Evolutionary conservation across 2,329 filamentous ascomycete species (phyloP).

Genomic region (Aspergillus pseudoglaucus): DNA sequence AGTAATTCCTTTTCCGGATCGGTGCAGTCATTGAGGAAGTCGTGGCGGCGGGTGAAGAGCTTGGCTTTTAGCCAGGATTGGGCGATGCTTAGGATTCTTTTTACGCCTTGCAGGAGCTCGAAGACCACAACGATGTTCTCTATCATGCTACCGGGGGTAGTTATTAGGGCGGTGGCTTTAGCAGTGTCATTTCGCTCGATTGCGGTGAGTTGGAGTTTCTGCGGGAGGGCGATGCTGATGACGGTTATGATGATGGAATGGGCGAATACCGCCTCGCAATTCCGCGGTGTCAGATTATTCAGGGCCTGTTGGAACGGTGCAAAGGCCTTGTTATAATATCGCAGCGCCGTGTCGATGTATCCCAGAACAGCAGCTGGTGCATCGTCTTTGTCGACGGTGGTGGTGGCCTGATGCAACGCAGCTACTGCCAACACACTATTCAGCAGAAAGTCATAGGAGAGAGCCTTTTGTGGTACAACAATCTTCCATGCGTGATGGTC

Average conservation of each 20-base stretch:
- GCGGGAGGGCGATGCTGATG: slow-evolving; percentile 29
- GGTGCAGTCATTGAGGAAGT: slow-evolving; percentile 31
- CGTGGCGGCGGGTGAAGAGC: slow-evolving; percentile 41
- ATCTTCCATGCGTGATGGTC: slow-evolving; percentile 35
- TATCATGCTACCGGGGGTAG: slow-evolving; percentile 17
- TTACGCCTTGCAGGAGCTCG: slow-evolving; percentile 30
- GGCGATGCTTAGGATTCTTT: slow-evolving; percentile 27
- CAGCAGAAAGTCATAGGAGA: slow-evolving; percentile 37
- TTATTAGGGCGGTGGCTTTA: no score
- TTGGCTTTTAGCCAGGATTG: slow-evolving; percentile 43
- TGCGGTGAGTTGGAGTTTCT: slow-evolving; percentile 10
- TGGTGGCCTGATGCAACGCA: slow-evolving; percentile 34
- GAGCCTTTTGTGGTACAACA: slow-evolving; percentile 32
- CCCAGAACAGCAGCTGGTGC: slow-evolving; percentile 23
- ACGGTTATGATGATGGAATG: slow-evolving; percentile 32
- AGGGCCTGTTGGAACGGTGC: slow-evolving; percentile 29
- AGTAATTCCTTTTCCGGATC: slow-evolving; percentile 29
- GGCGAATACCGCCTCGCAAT: slow-evolving; percentile 33
- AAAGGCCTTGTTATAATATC: slow-evolving; percentile 30
- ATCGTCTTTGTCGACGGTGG: slow-evolving; percentile 3
- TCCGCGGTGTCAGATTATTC: slow-evolving; percentile 27
- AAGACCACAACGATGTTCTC: slow-evolving; percentile 32
- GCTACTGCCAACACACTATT: slow-evolving; percentile 36
- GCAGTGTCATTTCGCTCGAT: slow-evolving; percentile 20
- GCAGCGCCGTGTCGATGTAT: slow-evolving; percentile 31